Evolutionary conservation across 495 filamentous ascomycete species (phyloP), one percentile per base, ranked within the genome.

Genomic region (Neurospora pannonica): DNA sequence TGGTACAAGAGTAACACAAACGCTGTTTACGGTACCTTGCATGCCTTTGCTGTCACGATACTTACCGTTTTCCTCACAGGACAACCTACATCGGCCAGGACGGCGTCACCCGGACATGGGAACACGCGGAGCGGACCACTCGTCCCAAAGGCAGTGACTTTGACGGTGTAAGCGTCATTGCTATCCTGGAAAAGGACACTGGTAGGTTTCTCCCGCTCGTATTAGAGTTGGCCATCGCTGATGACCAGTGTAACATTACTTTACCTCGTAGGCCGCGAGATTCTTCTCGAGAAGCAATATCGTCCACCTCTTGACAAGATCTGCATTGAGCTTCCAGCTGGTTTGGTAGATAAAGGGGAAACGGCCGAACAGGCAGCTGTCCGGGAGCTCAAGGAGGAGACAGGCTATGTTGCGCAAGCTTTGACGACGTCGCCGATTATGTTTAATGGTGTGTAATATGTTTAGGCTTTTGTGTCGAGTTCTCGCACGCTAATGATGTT

Each of bases 321-420:
- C 36, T 75, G 31, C 40, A 92, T 97, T 73, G 95, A 97, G 79
- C 86, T 97, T 3, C 95, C 95, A 0, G 95, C 95, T 4, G 95
- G 95, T 0, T 83, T 98, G 10, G 89, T 97, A 17, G 95, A 98
- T 82, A 91, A 89, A 9, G 90, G 88, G 38, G 95, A 97, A 81
- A 92, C 89, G 0, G 88, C 91, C 1, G 92, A 94, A 77, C 81
- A 92, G 74, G 92, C 92, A 72, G 95, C 95, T 9, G 86, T 97
- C 17, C 86, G 95, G n/a, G 95, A 98, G 79, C 85, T 99, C 74
- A 94, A 89, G 76, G 96, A 99, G 82, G 96, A 99, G 83, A 97
- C 96, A 0, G 96, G 96, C 6, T 98, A 96, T 80, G 88, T 93
- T 38, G 94, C 92, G 21, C 86, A 89, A 40, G 90, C 88, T 1